These are phyloP conservation scores for Penicillium atrosanguineum DNA, from an alignment of 495 filamentous ascomycete species.

Conservation along the genomic window DNA sequence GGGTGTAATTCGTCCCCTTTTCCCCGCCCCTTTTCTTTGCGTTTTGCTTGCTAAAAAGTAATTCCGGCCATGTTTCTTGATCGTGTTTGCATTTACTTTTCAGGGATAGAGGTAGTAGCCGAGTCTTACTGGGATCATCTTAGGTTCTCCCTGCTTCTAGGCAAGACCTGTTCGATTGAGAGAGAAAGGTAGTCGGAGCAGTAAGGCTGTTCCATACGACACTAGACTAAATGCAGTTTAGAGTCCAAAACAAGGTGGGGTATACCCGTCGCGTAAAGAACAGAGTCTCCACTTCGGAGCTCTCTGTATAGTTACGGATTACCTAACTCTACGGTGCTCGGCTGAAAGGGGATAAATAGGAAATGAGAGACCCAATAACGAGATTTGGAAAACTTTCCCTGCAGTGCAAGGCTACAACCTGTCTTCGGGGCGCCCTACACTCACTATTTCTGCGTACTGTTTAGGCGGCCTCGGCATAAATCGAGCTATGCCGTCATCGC, in stretches of 20 bases:
- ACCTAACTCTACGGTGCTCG: neutral
- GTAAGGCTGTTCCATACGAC: constrained; percentile 19
- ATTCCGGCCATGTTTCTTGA: neutral
- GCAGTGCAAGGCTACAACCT: constrained; percentile 11
- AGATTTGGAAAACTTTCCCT: neutral
- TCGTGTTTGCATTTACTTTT: neutral
- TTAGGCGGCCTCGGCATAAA: constrained; percentile 17
- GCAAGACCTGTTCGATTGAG: constrained; percentile 10
- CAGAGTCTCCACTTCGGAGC: constrained; percentile 16
- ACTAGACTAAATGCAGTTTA: constrained; percentile 20
- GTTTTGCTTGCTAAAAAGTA: neutral
- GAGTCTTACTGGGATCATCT: neutral
- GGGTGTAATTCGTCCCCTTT: constrained; percentile 17
- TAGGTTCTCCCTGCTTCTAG: neutral
- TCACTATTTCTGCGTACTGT: neutral
- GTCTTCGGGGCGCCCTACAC: neutral
- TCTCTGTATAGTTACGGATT: constrained; percentile 8
- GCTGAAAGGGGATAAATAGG: constrained; percentile 20
- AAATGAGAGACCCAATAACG: neutral
- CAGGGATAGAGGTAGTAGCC: neutral
- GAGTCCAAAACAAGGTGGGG: constrained; percentile 21
- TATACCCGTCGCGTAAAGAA: constrained; percentile 27
- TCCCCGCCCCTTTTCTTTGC: constrained; percentile 25
- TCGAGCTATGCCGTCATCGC: constrained; percentile 27
- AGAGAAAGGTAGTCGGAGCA: constrained; percentile 13